Evolutionary conservation across 2,329 filamentous ascomycete genomes (phyloP).

Genomic region (Aspergillus awamori): DNA sequence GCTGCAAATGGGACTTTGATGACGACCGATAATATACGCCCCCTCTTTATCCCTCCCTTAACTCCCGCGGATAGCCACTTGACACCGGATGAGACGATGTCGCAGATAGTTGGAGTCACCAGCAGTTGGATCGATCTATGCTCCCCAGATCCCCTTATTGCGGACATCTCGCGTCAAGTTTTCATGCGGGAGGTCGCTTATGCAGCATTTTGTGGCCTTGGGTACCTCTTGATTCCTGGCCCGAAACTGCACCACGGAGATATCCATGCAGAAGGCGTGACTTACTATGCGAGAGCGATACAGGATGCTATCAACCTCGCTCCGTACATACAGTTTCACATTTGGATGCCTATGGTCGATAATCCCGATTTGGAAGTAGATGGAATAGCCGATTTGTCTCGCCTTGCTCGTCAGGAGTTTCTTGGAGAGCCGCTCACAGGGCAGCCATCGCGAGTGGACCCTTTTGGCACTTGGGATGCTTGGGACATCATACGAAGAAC

Average conservation of each 20-base stretch:
- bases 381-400: constrained; percentile 48
- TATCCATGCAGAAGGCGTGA: constrained; percentile 52
- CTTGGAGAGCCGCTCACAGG: constrained; percentile 34
- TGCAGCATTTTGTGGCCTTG: constrained; percentile 90
- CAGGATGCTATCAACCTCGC: constrained; percentile 76
- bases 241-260: constrained; percentile 67
- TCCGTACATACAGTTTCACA: constrained; percentile 74
- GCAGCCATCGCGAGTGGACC: constrained; percentile 59
- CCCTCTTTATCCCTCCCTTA: constrained; percentile 45
- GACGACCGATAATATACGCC: constrained; percentile 45
- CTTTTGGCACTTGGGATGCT: constrained; percentile 85
- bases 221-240: constrained; percentile 79
- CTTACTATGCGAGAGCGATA: constrained; percentile 82
- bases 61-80: constrained; percentile 60
- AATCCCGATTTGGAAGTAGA: constrained; percentile 61
- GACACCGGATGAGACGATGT: constrained; percentile 77
- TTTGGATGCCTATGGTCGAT: constrained; percentile 83
- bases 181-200: constrained; percentile 90
- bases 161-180: constrained; percentile 85
- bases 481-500: constrained; percentile 86
- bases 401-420: constrained; percentile 47
- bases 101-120: constrained; percentile 75
- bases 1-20: constrained; percentile 43
- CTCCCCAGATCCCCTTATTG: constrained; percentile 78
- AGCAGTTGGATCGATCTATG: constrained; percentile 92